Base-by-base conservation (phyloP, 2,329 filamentous ascomycete species). In the Sarocladium strictum region DNA sequence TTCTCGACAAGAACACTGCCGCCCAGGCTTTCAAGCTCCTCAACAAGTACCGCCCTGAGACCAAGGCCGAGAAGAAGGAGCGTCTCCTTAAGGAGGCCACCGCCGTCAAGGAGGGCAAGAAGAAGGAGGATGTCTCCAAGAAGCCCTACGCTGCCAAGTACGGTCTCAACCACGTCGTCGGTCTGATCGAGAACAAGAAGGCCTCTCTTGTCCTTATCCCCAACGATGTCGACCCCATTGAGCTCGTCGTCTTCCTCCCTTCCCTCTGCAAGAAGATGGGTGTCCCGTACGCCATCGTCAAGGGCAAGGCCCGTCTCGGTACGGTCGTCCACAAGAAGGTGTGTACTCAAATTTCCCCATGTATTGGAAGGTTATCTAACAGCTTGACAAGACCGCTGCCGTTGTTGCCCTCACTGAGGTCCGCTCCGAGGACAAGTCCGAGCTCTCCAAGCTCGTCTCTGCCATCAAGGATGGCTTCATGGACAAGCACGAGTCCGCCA, bases 221-320 rank as follows among this genome's bases (percentile, higher is more conserved):
- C 76, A 96, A 99, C 81, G 94, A 99, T 73, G 95, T 99, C 68
- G 94, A 99, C 84, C 94, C 94, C 69, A 99, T 99, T 72, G 94
- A 99, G 85, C 81, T 99, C 68, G 95, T 99, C 70, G 90, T 99
- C 78, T 99, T 96, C 89, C 86, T 99, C 62, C 94, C 94, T 65
- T 92, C 94, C 69, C 89, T 99, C 66, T 99, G 94, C 90, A 89
- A 93, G 79, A 99, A 99, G 90, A 99, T 99, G 93, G 95, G 95
- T 80, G 87, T 97, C 67, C 94, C 95, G 62, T 99, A 97, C 76
- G 94, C 92, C 72, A 97, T 99, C 68, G 85, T 99, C 73, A 99
- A 99, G 90, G 94, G 94, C 81, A 99, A 99, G 89, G 94, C 94
- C 65, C 87, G 94, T 79, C 90, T 99, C 69, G 94, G 94, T 67